Percentiles rank a stretch among this genome's conserved stretches.
These are phyloP conservation scores for Cladophialophora yegresii DNA, from an alignment of 2,329 filamentous ascomycete genomes.

Conservation along the genomic window DNA sequence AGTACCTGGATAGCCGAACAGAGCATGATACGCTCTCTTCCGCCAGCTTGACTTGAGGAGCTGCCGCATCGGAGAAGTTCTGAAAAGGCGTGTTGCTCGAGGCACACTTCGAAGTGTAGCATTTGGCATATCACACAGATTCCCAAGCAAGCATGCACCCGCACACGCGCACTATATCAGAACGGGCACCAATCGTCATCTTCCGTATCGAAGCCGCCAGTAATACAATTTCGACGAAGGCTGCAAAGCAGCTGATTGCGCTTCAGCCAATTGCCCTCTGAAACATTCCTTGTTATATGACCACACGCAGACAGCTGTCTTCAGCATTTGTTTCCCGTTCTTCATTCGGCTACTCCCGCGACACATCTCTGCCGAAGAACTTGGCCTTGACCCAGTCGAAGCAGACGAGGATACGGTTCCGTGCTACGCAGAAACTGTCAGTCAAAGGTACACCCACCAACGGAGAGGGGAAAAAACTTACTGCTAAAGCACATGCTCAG, in stretches of 20 bases:
- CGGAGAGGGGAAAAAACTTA: slow-evolving; percentile 58
- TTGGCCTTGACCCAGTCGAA: slow-evolving; percentile 98
- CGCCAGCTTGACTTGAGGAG: too few relatives aligned
- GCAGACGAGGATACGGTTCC: slow-evolving; percentile 89
- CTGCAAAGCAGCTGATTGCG: background rate
- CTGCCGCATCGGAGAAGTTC: background rate
- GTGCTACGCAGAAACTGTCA: slow-evolving; percentile 57
- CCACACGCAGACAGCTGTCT: background rate
- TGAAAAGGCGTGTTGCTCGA: background rate
- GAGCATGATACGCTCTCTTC: background rate
- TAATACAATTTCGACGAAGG: background rate
- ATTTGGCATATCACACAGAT: background rate
- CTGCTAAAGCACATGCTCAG: slow-evolving; percentile 99
- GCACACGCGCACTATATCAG: background rate
- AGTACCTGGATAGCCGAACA: background rate
- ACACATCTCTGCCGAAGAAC: slow-evolving; percentile 90
- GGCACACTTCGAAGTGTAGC: background rate
- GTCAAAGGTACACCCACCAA: background rate
- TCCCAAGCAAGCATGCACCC: background rate
- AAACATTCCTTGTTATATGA: background rate
- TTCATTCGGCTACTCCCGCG: slow-evolving; percentile 46
- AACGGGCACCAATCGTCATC: background rate
- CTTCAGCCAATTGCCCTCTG: background rate
- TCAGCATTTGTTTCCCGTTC: background rate
- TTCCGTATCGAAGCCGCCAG: background rate